A percentile compares a stretch with the other conserved stretches of the same genome.
phyloP scores from a whole-genome alignment of 2,329 filamentous ascomycete species.

The Ophiostoma tasmaniense region DNA sequence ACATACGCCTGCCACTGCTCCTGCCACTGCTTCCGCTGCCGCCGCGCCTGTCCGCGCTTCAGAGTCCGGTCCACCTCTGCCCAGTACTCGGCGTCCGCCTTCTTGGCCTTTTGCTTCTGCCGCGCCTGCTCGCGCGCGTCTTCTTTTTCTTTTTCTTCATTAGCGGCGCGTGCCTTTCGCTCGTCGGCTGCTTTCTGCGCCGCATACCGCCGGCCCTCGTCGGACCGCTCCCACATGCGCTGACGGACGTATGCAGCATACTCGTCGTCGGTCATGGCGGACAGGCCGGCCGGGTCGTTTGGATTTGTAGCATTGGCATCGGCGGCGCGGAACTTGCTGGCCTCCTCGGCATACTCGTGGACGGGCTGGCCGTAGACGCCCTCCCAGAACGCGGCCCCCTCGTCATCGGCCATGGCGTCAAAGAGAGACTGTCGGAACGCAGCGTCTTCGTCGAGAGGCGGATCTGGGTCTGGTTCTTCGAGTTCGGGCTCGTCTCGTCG shows the following conservation, averaged over 20 bases:
- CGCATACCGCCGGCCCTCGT: conserved; percentile 75
- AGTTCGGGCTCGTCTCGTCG: neutral
- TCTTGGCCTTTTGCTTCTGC: conserved; percentile 29
- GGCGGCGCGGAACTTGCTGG: neutral
- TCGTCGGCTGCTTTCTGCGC: neutral
- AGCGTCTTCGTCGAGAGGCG: conserved; percentile 54
- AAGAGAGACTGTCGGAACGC: conserved; percentile 93
- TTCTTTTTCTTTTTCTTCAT: conserved; percentile 33
- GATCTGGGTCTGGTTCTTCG: conserved; percentile 37
- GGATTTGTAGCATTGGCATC: conserved; percentile 24
- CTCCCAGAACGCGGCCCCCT: conserved; percentile 93
- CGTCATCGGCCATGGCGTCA: conserved; percentile 93
- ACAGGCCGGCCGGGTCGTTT: conserved; percentile 44
- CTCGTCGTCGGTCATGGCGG: conserved; percentile 86
- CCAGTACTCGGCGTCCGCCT: conserved; percentile 21
- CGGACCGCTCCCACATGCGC: conserved; percentile 93
- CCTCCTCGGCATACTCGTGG: conserved; percentile 37
- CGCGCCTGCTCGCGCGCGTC: conserved; percentile 42
- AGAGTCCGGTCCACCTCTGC: conserved; percentile 62
- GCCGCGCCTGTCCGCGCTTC: conserved; percentile 56
- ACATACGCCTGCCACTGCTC: conserved; percentile 58
- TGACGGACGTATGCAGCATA: conserved; percentile 78
- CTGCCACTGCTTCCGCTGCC: conserved; percentile 42
- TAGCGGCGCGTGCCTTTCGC: conserved; percentile 58
- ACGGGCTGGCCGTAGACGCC: conserved; percentile 93